Conservation (phyloP, 352 stramenopile genomes). For the Phytopythium cucurbitacearum region DNA sequence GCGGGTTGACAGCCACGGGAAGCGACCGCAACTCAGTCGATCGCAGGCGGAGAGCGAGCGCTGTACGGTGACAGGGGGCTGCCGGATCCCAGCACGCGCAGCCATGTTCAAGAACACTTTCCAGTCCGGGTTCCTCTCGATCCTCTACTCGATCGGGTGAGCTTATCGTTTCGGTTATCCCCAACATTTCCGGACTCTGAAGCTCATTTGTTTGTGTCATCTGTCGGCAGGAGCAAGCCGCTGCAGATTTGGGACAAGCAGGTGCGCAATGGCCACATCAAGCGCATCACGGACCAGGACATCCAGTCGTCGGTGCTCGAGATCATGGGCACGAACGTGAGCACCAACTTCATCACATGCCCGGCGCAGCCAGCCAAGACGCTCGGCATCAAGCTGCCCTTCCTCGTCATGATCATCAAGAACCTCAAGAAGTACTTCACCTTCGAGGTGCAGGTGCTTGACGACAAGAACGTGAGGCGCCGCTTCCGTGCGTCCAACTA, state of each 20-base stretch:
- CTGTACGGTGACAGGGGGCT: neutral
- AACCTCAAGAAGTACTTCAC: slow-evolving; percentile 99
- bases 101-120: slow-evolving; percentile 98
- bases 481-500: slow-evolving; percentile 97
- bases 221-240: slow-evolving; percentile 88
- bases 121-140: slow-evolving; percentile 97
- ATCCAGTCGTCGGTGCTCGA: slow-evolving; percentile 98
- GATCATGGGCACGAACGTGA: slow-evolving; percentile 98
- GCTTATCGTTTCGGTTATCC: slow-evolving; percentile 2
- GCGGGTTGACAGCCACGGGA: too few relatives aligned
- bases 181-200: neutral
- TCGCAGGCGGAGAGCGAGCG: neutral
- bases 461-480: slow-evolving; percentile 97
- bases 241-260: slow-evolving; percentile 98
- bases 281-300: slow-evolving; percentile 97
- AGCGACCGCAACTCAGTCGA: too few relatives aligned
- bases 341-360: slow-evolving; percentile 97
- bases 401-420: slow-evolving; percentile 99
- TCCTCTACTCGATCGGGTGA: slow-evolving; percentile 96
- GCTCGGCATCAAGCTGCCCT: slow-evolving; percentile 96
- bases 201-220: neutral
- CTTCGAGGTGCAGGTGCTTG: slow-evolving; percentile 97
- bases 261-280: slow-evolving; percentile 98
- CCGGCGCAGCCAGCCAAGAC: slow-evolving; percentile 93
- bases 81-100: neutral